Evolutionary conservation across 352 stramenopile genomes (phyloP), one percentile per base, ranked within the genome.

Genomic region (Thraustotheca clavata): DNA sequence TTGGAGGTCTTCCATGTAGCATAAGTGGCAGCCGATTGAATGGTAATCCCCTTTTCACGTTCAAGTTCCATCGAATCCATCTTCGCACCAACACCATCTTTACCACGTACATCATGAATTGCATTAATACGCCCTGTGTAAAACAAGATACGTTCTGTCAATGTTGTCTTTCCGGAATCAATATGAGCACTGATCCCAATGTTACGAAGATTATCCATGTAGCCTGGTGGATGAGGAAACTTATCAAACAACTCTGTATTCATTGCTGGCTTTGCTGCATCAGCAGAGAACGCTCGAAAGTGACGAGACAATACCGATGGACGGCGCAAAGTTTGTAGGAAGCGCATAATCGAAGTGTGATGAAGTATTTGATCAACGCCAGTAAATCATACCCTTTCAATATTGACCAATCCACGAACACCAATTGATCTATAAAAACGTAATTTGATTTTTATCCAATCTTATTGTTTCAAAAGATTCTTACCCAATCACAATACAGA

Each of bases 41-140:
- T 99, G 8, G 97, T 99, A 74, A 99, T 99, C 59, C 97, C 96
- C 80, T 99, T 99, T 76, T 99, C 97, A 54, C 96, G 83, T 79
- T 99, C 97, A 16, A 99, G 79, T 50, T 99, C 97, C 97, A 99
- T 99, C 40, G 82, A 98, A 79, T 99, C 97, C 97, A 99, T 99
- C 77, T 99, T 99, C 63, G 97, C 96, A 36, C 96, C 97, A 9
- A 99, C 92, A 40, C 96, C 96, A 79, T 99, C 96, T 73, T 99
- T 99, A 43, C 91, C 95, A 47, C 89, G 86, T 43, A 98, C 94
- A 71, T 98, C 92, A 74, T 98, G 95, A 74, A 97, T 98, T 20
- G 88, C 78, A 47, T 96, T 97, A 70, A 99, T 99, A 36, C 94
- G 80, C 29, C 97, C 97, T 4, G 97, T 99, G 83, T 99, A 99